Conservation (phyloP, 495 filamentous ascomycete genomes). For the Tetracladium marchalianum region DNA sequence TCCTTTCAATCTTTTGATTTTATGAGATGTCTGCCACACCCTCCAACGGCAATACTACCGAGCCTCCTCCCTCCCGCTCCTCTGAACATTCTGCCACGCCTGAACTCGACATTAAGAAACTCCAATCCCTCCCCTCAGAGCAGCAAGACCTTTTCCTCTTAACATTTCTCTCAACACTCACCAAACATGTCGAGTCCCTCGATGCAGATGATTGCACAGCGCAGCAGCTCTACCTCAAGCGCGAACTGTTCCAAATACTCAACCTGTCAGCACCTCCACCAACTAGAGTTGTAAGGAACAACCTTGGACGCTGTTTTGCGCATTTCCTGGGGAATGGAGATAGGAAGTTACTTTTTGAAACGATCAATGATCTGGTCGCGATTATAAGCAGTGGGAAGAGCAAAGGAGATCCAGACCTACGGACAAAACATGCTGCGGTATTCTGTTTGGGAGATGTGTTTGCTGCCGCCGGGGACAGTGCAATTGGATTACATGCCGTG, state of each 20-base stretch:
- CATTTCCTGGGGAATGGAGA: constrained; percentile 82
- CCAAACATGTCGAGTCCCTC: constrained; percentile 66
- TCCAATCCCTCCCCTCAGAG: constrained; percentile 83
- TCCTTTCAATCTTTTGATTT: too few species aligned
- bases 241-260: constrained; percentile 83
- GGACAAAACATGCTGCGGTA: constrained; percentile 74
- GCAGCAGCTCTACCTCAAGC: constrained; percentile 81
- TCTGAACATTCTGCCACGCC: constrained; percentile 16
- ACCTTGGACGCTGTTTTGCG: constrained; percentile 73
- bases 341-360: constrained; percentile 85
- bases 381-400: constrained; percentile 69
- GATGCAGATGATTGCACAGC: constrained; percentile 69
- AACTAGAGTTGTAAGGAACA: constrained; percentile 83
- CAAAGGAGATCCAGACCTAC: constrained; percentile 57
- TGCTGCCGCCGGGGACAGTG: constrained; percentile 84
- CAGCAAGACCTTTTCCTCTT: constrained; percentile 92
- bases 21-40: constrained; percentile 15
- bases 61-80: constrained; percentile 14
- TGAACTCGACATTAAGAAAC: constrained; percentile 75
- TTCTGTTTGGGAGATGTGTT: constrained; percentile 85
- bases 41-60: constrained; percentile 24
- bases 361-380: constrained; percentile 75
- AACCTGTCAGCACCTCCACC: constrained; percentile 75
- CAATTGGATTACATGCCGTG: constrained; percentile 71
- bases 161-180: constrained; percentile 76